A percentile compares a stretch with the other conserved stretches of the same genome.
phyloP scores from a whole-genome alignment of 192 early-diverging fungal genomes.

The Geranomyces michiganensis region DNA sequence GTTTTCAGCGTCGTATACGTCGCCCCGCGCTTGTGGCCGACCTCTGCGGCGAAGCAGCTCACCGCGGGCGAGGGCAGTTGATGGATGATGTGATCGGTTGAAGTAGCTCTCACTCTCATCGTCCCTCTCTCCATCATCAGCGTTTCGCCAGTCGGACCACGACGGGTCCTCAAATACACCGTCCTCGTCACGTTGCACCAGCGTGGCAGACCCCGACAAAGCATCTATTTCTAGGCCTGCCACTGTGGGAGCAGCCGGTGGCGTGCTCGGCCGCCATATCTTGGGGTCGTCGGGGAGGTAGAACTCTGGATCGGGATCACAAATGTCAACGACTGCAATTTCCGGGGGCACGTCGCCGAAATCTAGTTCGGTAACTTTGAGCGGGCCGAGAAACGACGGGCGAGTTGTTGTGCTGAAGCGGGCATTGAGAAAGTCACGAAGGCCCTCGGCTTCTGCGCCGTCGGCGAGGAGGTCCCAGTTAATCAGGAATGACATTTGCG shows the following conservation, averaged over 20 bases:
- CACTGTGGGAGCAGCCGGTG: not conserved
- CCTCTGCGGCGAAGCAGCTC: not conserved
- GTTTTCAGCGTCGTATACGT: not conserved
- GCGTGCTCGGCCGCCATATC: conserved; percentile 9
- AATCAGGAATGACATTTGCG: conserved; percentile 59
- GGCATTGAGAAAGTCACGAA: conserved; percentile 54
- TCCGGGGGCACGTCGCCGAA: conserved; percentile 57
- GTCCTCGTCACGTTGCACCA: not conserved
- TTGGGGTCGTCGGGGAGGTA: conserved; percentile 48
- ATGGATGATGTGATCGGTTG: not conserved
- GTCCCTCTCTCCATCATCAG: not conserved
- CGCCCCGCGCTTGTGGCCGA: not conserved
- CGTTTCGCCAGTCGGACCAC: not conserved
- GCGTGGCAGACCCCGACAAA: not conserved
- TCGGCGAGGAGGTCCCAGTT: conserved; percentile 54
- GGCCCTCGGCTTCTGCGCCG: conserved; percentile 41
- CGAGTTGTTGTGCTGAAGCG: conserved; percentile 50
- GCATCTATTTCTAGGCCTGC: not conserved
- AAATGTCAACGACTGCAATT: conserved; percentile 46
- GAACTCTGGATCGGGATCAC: conserved; percentile 54
- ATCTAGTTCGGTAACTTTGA: conserved; percentile 52
- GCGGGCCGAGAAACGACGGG: conserved; percentile 56
- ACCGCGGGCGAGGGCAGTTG: not conserved
- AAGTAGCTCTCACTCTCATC: conserved; percentile 1
- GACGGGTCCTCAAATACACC: not conserved